Base-by-base conservation (phyloP, 495 filamentous ascomycete genomes). In the Aspergillus nidulans region DNA sequence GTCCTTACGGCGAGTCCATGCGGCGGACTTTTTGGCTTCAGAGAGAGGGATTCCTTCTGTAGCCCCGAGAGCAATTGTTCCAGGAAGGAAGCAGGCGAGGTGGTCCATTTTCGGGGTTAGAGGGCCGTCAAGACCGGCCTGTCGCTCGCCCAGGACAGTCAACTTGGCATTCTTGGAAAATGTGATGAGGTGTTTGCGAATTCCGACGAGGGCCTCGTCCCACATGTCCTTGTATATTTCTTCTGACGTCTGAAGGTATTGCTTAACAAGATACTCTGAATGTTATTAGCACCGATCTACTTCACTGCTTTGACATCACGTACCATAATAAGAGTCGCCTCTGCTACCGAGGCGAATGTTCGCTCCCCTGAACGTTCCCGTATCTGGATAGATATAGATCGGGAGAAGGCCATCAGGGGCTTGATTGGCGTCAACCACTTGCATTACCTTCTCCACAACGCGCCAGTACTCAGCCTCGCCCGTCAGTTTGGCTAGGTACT, bases 31-130 rank as follows among this genome's bases (percentile, higher is more conserved):
- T 58, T 81, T 85, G 5, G 92, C 91, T 61, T 91, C 85, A 1
- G 81, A 73, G 28, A 95, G 79, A 0, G 83, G 83, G 38, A 83
- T 58, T 1, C 94, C 94, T 19, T 85, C 88, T 0, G 94, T 99
- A 4, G 83, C 89, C 9, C 84, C 91, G 1, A 97, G 82, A 0
- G 92, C 94, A 60, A 97, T 92, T 13, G 92, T 96, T 28, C 94
- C 95, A 0, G 94, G 92, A 81, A 97, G 88, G 77, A 97, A 99
- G 76, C 94, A 99, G 36, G 92, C 92, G 7, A 97, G 77, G 67
- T 99, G 94, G 64, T 97, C 94, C 95, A 99, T 97, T 72, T 97
- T 97, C 18, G 92, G 89, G 0, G 78, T 81, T 6, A 96, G 63
- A 0, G 66, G 44, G 1, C 76, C 71, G 20, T 79, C 65, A 12